phyloP scores from a whole-genome alignment of 108 stramenopile species.

The Nannochloropsis gaditana region DNA sequence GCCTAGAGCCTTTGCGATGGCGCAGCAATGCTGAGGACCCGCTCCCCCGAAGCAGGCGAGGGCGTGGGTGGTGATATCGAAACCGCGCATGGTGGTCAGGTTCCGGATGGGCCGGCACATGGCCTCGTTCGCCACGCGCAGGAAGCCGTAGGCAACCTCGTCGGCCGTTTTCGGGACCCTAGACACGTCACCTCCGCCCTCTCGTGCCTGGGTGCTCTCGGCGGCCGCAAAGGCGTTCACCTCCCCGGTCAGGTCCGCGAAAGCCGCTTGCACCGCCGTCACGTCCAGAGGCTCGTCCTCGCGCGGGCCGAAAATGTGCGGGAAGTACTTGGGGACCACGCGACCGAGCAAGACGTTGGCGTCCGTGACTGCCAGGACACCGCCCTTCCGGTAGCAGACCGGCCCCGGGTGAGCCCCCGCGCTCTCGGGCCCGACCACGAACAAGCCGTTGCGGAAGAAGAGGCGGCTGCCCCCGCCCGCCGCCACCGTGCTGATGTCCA shows the following conservation, averaged over 20 bases:
- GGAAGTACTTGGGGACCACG: constrained; percentile 81
- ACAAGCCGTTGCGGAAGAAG: constrained; percentile 79
- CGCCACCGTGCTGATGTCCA: constrained; percentile 97
- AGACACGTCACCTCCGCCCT: constrained; percentile 21
- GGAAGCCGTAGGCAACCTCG: constrained; percentile 87
- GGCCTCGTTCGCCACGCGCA: constrained; percentile 97
- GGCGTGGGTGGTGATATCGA: constrained; percentile 71
- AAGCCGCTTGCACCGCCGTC: constrained; percentile 72
- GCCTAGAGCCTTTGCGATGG: constrained; percentile 77
- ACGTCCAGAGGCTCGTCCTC: constrained; percentile 90
- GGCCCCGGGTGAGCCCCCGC: constrained; percentile 97
- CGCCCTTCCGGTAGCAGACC: constrained; percentile 90
- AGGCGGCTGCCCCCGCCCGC: constrained; percentile 72
- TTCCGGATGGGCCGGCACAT: constrained; percentile 99
- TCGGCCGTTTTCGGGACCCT: constrained; percentile 23
- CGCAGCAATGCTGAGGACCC: constrained; percentile 94
- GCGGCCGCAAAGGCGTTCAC: constrained; percentile 52
- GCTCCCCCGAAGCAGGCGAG: constrained; percentile 97
- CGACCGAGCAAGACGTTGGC: constrained; percentile 93
- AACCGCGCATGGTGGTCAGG: constrained; percentile 90
- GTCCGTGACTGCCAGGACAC: constrained; percentile 92
- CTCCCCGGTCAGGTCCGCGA: constrained; percentile 63
- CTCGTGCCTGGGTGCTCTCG: not conserved
- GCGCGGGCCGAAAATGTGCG: constrained; percentile 87
- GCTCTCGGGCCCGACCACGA: constrained; percentile 90